Conservation (phyloP, 2,329 filamentous ascomycete species). For the Huntiella savannae region DNA sequence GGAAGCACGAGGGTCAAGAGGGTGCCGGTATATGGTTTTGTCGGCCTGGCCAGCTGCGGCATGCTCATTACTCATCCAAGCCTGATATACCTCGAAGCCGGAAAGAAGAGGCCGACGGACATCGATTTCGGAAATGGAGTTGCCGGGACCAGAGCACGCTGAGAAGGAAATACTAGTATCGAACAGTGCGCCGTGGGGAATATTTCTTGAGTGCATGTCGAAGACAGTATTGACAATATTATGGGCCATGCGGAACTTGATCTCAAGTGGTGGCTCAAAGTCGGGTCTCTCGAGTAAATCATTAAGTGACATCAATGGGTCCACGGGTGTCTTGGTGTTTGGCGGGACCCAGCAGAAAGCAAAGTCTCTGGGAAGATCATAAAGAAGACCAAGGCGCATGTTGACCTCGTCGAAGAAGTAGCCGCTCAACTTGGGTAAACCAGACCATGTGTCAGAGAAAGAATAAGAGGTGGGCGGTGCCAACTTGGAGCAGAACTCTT, state of each 20-base stretch:
- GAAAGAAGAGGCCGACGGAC: constrained; percentile 51
- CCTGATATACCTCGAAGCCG: constrained; percentile 53
- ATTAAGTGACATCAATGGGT: constrained; percentile 33
- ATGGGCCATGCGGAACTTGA: constrained; percentile 55
- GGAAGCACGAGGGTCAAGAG: constrained; percentile 37
- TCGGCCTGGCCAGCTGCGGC: constrained; percentile 15
- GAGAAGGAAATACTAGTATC: constrained; percentile 51
- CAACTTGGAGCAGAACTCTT: constrained; percentile 40
- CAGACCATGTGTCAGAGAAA: constrained; percentile 26
- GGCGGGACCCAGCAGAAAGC: neutral
- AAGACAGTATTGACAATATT: constrained; percentile 56
- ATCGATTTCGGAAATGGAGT: constrained; percentile 31
- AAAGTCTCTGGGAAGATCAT: constrained; percentile 50
- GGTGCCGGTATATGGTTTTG: constrained; percentile 44
- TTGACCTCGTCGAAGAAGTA: constrained; percentile 59
- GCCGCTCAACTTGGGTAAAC: constrained; percentile 40
- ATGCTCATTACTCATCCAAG: constrained; percentile 19
- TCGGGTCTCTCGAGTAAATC: constrained; percentile 32
- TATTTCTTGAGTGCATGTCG: constrained; percentile 48
- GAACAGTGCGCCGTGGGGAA: constrained; percentile 52
- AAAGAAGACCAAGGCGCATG: constrained; percentile 55
- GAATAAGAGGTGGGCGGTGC: constrained; percentile 27
- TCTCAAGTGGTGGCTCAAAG: constrained; percentile 49
- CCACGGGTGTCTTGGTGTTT: constrained; percentile 26
- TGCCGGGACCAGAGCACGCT: constrained; percentile 24